Percentiles rank a stretch among this genome's conserved stretches.
Evolutionary conservation across 2,329 filamentous ascomycete genomes (phyloP).

Genomic region (Pseudocercospora cruenta): DNA sequence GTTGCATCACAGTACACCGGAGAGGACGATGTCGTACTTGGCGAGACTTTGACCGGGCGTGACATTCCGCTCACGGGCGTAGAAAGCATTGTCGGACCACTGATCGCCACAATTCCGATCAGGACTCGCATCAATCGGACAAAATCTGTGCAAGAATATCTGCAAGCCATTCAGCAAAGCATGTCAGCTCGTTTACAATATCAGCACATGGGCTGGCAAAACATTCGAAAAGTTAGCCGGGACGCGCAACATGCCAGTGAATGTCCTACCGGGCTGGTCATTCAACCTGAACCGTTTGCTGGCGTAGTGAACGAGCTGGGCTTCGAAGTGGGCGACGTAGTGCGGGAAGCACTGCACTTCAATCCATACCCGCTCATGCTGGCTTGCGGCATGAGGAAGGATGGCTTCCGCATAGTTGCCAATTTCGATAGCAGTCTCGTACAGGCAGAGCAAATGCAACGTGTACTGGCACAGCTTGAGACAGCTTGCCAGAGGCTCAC

Average conservation of each 20-base stretch:
- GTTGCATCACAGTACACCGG: conserved; percentile 36
- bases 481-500: neutral
- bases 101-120: conserved; percentile 45
- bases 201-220: conserved; percentile 44
- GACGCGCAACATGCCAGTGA: conserved; percentile 62
- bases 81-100: conserved; percentile 36
- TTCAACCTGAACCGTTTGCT: conserved; percentile 47
- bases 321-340: conserved; percentile 25
- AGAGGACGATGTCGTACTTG: conserved; percentile 40
- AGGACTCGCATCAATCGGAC: conserved; percentile 37
- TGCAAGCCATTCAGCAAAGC: conserved; percentile 25
- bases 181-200: conserved; percentile 39
- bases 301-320: conserved; percentile 28
- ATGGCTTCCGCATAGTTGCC: conserved; percentile 44
- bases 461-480: conserved; percentile 7
- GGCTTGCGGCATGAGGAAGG: conserved; percentile 49
- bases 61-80: conserved; percentile 36
- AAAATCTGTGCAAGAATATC: conserved; percentile 29
- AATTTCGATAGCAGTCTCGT: conserved; percentile 1
- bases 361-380: conserved; percentile 53
- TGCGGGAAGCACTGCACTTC: conserved; percentile 30
- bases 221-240: conserved; percentile 49
- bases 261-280: conserved; percentile 58
- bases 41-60: conserved; percentile 43
- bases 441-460: neutral